Conservation (phyloP, 768 basidiomycete genomes). For the Lactifluus subvellereus region DNA sequence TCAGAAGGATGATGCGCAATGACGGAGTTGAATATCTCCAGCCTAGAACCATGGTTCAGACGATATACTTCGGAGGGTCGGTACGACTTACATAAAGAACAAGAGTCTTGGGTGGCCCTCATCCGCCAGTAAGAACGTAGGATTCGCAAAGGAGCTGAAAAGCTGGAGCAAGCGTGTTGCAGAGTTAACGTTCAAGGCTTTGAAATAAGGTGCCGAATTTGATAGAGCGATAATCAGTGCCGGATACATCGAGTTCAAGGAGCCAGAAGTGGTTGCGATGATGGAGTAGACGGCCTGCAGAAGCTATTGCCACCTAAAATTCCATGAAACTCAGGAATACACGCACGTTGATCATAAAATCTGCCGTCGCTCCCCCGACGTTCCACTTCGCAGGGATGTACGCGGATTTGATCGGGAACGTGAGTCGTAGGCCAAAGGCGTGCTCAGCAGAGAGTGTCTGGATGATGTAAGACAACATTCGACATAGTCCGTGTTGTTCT, state of each 20-base stretch:
- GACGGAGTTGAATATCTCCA: slow-evolving; percentile 88
- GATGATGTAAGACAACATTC: slow-evolving; percentile 85
- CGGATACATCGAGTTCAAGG: slow-evolving; percentile 80
- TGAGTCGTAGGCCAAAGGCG: slow-evolving; percentile 65
- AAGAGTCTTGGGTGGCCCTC: slow-evolving; percentile 92
- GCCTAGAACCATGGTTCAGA: slow-evolving; percentile 38
- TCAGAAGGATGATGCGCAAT: slow-evolving; percentile 71
- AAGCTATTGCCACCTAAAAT: slow-evolving; percentile 12
- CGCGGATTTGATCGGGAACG: slow-evolving; percentile 50
- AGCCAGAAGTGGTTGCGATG: slow-evolving; percentile 81
- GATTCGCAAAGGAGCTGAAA: slow-evolving; percentile 86
- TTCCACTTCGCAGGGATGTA: slow-evolving; percentile 75
- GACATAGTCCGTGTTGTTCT: slow-evolving; percentile 90
- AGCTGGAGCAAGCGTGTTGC: slow-evolving; percentile 83
- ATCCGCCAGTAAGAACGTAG: slow-evolving; percentile 83
- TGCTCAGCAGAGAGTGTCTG: slow-evolving; percentile 87
- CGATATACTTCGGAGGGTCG: background rate
- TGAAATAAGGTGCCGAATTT: slow-evolving; percentile 84
- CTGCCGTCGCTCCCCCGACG: slow-evolving; percentile 65
- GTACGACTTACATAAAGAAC: slow-evolving; percentile 70
- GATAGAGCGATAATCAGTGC: slow-evolving; percentile 86
- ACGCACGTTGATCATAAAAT: slow-evolving; percentile 82
- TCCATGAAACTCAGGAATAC: background rate
- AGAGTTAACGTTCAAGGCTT: slow-evolving; percentile 71
- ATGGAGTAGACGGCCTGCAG: slow-evolving; percentile 74